These are phyloP conservation scores for Xylaria sp. DNA, from an alignment of 2,329 filamentous ascomycete species.

Conservation along the genomic window DNA sequence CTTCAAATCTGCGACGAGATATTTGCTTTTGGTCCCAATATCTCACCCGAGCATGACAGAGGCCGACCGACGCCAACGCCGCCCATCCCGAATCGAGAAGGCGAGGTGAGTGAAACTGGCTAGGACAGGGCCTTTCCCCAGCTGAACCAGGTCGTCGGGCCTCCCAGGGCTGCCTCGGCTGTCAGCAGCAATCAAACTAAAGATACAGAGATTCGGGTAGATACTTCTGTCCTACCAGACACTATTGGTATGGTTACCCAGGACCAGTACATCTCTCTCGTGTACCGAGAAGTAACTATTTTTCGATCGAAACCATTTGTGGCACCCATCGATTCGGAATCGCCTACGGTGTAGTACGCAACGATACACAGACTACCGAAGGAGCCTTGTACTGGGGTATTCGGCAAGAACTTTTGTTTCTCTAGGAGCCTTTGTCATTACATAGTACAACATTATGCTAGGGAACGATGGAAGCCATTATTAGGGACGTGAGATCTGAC, in stretches of 20 bases:
- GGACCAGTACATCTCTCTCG: constrained; percentile 9
- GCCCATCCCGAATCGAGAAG: constrained; percentile 30
- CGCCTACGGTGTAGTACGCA: neutral
- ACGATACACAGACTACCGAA: constrained; percentile 8
- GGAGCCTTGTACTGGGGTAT: constrained; percentile 12
- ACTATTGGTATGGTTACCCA: neutral
- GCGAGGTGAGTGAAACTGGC: constrained; percentile 25
- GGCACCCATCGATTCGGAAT: constrained; percentile 21
- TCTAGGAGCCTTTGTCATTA: constrained; percentile 5
- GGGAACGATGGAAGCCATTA: neutral
- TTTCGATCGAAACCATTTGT: constrained; percentile 13
- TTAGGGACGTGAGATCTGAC: constrained; percentile 1
- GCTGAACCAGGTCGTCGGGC: constrained; percentile 39
- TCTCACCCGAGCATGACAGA: constrained; percentile 19
- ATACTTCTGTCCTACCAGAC: constrained; percentile 2
- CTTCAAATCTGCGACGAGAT: constrained; percentile 23
- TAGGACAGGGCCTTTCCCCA: constrained; percentile 29
- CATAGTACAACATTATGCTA: neutral
- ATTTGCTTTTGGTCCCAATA: constrained; percentile 21
- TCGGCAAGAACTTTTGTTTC: constrained; percentile 3
- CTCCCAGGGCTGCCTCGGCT: constrained; percentile 15
- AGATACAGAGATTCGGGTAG: constrained; percentile 12
- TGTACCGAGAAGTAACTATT: constrained; percentile 8
- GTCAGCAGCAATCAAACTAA: constrained; percentile 19
- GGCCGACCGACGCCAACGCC: neutral